Evolutionary conservation across 176 grass and related monocot species (phyloP).

Genomic region (Canna indica): DNA sequence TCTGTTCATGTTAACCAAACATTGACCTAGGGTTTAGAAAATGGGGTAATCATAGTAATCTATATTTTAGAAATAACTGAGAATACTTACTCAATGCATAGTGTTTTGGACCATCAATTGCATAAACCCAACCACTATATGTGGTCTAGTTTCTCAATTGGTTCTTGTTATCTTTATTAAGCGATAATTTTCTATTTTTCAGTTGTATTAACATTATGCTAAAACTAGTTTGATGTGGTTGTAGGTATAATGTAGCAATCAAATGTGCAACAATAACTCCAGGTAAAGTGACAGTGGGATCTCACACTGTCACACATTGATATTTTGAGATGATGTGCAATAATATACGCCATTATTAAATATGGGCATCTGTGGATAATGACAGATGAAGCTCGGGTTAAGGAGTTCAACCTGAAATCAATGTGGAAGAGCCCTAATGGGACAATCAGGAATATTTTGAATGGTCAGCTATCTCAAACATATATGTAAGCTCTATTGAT

Average conservation of each 20-base stretch:
- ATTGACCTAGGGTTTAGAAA: background rate
- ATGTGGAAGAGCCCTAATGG: slow-evolving; percentile 85
- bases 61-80: background rate
- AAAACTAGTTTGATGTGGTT: slow-evolving; percentile 21
- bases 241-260: slow-evolving; percentile 70
- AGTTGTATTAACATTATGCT: background rate
- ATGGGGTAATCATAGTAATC: background rate
- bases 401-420: slow-evolving; percentile 64
- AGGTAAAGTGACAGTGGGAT: slow-evolving; percentile 26
- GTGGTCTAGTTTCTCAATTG: background rate
- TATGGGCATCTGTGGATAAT: slow-evolving; percentile 15
- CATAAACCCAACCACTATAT: background rate
- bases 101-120: background rate
- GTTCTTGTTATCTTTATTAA: slow-evolving; percentile 1
- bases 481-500: slow-evolving; percentile 18
- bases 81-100: background rate
- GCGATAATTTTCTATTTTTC: background rate
- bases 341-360: background rate
- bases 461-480: slow-evolving; percentile 29
- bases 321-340: background rate
- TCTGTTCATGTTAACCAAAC: no score
- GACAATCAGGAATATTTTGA: slow-evolving; percentile 74
- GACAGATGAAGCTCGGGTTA: slow-evolving; percentile 67
- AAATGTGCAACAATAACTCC: slow-evolving; percentile 83
- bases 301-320: background rate